Conservation (phyloP, 2,329 filamentous ascomycete genomes). For the Colletotrichum melonis region DNA sequence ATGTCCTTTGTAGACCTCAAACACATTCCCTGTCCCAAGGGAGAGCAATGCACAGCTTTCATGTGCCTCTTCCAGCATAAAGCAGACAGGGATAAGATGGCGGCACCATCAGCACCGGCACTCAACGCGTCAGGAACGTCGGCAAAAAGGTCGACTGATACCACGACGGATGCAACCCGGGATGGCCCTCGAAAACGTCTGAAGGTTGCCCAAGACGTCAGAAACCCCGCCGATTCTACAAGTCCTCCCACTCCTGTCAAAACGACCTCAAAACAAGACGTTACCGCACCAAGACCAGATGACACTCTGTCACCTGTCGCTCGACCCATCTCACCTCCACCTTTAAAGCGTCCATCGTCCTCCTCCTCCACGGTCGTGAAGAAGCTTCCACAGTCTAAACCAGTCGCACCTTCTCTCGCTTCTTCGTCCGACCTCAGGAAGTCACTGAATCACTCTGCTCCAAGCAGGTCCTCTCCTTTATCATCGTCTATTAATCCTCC, state of each 20-base stretch:
- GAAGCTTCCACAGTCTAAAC: slow-evolving; percentile 7
- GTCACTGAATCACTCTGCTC: slow-evolving; percentile 21
- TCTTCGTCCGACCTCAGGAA: slow-evolving; percentile 24
- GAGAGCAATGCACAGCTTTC: slow-evolving; percentile 59
- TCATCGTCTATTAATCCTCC: slow-evolving; percentile 14
- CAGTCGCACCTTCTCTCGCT: slow-evolving; percentile 24
- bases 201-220: slow-evolving; percentile 39
- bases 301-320: slow-evolving; percentile 40
- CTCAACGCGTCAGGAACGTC: slow-evolving; percentile 25
- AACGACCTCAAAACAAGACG: slow-evolving; percentile 36
- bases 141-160: slow-evolving; percentile 25
- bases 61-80: slow-evolving; percentile 62
- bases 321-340: slow-evolving; percentile 48
- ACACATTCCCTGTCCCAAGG: slow-evolving; percentile 62
- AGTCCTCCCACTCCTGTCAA: slow-evolving; percentile 32
- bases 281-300: slow-evolving; percentile 28
- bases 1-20: slow-evolving; percentile 50
- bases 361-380: neutral
- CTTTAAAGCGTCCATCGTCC: slow-evolving; percentile 38
- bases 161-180: slow-evolving; percentile 39
- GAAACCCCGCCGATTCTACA: slow-evolving; percentile 25
- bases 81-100: slow-evolving; percentile 43
- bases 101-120: slow-evolving; percentile 25
- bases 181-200: slow-evolving; percentile 46
- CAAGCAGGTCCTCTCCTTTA: slow-evolving; percentile 27